Evolutionary conservation across 2,329 filamentous ascomycete species (phyloP), one percentile per base, ranked within the genome.

Genomic region (Coleophoma cylindrospora): DNA sequence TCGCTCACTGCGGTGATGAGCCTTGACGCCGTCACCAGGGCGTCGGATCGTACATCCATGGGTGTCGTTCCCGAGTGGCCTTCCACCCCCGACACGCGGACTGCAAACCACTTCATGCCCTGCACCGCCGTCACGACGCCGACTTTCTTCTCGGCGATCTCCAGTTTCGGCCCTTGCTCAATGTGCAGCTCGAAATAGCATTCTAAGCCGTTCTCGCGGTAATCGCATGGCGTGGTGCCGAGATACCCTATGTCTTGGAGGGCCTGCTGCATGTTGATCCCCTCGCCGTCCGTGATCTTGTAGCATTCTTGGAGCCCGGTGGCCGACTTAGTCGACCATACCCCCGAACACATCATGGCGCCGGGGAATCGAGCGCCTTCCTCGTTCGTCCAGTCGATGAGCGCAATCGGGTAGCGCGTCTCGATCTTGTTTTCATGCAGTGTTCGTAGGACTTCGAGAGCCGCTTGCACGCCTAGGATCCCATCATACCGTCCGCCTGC

Each of bases 281-380:
- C 54, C 14, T 59, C 57, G 12, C 32, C 50, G 38, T 88, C 85
- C 44, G 72, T 74, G 11, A 86, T 70, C 33, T 68, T 73, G 64
- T 82, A 82, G 15, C 84, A 86, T 38, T 69, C 72, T n/a, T 83
- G 74, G 5, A 87, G 68, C 17, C 45, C 50, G 11, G 56, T 56
- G 0, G 83, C 69, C 4, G 89, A 84, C 0, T 73, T 72, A 13
- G 75, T 86, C 0, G 86, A 81, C 87, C 87, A 91, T 10, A 91
- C 87, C 2, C 85, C 87, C 0, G 86, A 89, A 0, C 82, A 74
- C 40, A 86, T 72, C 81, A 89, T 90, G 33, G 81, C 86, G 48
- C 83, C 81, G 1, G 87, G 86, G 56, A 91, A 91, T 0, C 88
- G 78, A 1, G 88, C 87, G 3, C 88, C 88, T 68, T 94, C 89